Percentiles rank a stretch among this genome's conserved stretches.
These are phyloP conservation scores for Aspergillus uvarum DNA, from an alignment of 2,329 filamentous ascomycete species.

Conservation along the genomic window DNA sequence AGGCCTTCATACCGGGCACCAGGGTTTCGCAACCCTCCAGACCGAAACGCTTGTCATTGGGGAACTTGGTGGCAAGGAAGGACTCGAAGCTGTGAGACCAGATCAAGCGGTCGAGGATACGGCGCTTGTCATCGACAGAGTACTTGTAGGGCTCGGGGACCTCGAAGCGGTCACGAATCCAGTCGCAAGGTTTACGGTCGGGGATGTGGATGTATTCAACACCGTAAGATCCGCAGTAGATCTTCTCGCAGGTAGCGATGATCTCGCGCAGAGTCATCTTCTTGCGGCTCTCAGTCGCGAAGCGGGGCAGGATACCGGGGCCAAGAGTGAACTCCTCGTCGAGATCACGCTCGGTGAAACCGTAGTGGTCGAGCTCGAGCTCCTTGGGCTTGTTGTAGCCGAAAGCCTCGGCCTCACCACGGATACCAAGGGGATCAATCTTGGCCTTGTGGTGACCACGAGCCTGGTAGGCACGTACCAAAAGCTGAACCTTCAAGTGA, in stretches of 20 bases:
- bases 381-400: constrained; percentile 88
- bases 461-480: constrained; percentile 96
- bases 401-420: constrained; percentile 78
- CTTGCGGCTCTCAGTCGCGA: constrained; percentile 81
- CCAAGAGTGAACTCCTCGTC: constrained; percentile 89
- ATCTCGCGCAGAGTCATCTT: constrained; percentile 98
- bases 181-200: constrained; percentile 95
- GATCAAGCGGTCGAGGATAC: constrained; percentile 94
- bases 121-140: constrained; percentile 95
- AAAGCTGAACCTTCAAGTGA: constrained; percentile 95
- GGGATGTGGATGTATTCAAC: constrained; percentile 99
- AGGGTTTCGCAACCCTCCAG: constrained; percentile 95
- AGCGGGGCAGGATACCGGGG: constrained; percentile 90
- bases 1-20: constrained; percentile 97
- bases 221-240: constrained; percentile 97
- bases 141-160: constrained; percentile 95
- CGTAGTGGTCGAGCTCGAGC: constrained; percentile 87
- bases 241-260: constrained; percentile 84
- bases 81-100: constrained; percentile 98
- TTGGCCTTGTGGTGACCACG: constrained; percentile 97
- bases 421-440: constrained; percentile 93
- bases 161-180: constrained; percentile 93
- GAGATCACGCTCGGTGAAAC: constrained; percentile 91
- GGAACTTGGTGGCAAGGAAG: constrained; percentile 95
- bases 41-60: constrained; percentile 99